Evolutionary conservation across 805 yeast species (phyloP), one percentile per base, ranked within the genome.

Genomic region (Teunomyces pallodes): DNA sequence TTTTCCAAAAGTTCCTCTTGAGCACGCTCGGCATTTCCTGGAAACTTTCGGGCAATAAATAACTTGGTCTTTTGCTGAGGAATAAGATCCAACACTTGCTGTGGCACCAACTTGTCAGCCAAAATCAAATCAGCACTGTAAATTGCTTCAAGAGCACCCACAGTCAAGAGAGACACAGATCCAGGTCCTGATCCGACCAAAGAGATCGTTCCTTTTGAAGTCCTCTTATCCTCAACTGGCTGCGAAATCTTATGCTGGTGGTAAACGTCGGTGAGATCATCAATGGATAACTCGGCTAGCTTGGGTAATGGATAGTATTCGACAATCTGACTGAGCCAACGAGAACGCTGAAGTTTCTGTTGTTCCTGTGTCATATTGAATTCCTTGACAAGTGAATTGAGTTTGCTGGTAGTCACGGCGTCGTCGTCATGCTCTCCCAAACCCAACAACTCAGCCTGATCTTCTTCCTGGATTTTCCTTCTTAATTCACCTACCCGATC

Each of bases 161-260:
- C 65, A 0, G 97, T 91, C 17, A 92, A 74, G 61, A 89, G 76
- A 1, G 90, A 84, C 0, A 87, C 79, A 1, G 92, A 81, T 0
- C 98, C 98, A 0, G 98, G 97, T 0, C 98, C 98, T 2, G 96
- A 79, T 0, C 98, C 98, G 14, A 92, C 90, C n/a, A 92, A 73
- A 1, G 94, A 80, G 9, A 91, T 84, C 2, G 75, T 54, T 1
- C 96, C 96, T 42, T 58, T 64, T 9, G 9, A 17, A 9, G 4
- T 20, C 4, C 10, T 17, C 9, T 17, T 24, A 9, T 36, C 20
- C 24, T 54, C 54, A 14, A 54, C 12, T 8, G 35, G 30, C 36
- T 47, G 29, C 35, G 45, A 49, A 8, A 50, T 58, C 42, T 62
- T 36, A 27, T 51, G 48, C n/a, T 56, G 53, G 9, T 51, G 56